Percentiles rank a stretch among this genome's conserved stretches.
phyloP scores from a whole-genome alignment of 2,329 filamentous ascomycete species.

The Madurella fahalii region DNA sequence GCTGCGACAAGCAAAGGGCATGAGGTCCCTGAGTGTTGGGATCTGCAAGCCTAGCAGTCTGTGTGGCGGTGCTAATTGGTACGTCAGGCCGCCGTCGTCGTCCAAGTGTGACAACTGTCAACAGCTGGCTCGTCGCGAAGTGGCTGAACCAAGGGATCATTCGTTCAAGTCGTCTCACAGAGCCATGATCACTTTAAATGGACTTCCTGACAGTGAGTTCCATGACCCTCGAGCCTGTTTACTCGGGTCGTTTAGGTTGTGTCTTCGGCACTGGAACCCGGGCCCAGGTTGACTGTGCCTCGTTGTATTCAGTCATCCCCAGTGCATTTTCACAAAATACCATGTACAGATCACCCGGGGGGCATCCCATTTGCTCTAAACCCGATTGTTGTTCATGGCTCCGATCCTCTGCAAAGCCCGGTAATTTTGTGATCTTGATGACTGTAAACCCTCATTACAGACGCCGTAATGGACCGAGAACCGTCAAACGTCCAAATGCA shows the following conservation, averaged over 20 bases:
- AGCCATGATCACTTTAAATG: no score
- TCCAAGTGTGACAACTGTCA: no score
- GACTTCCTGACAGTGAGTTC: not conserved
- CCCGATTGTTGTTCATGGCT: constrained; percentile 24
- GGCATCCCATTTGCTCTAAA: constrained; percentile 19
- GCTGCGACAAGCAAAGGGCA: no score
- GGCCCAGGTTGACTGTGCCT: constrained; percentile 6
- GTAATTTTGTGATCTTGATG: constrained; percentile 47
- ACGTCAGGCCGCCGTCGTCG: no score
- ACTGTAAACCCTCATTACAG: constrained; percentile 63
- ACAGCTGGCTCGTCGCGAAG: no score
- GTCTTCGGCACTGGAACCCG: constrained; percentile 12
- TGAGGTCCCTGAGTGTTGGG: no score
- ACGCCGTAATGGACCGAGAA: constrained; percentile 63
- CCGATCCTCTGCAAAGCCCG: constrained; percentile 28
- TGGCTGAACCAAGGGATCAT: no score
- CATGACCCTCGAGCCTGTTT: constrained; percentile 3
- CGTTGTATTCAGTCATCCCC: constrained; percentile 13
- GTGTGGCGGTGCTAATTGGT: not conserved
- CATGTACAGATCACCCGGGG: constrained; percentile 20
- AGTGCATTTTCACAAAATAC: constrained; percentile 18
- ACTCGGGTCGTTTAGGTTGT: constrained; percentile 7
- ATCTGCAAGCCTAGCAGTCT: not conserved
- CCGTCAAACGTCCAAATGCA: constrained; percentile 63
- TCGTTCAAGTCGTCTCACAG: no score